Evolutionary conservation across 306 rosid species (phyloP).

Genomic region (Hylodesmum podocarpum): DNA sequence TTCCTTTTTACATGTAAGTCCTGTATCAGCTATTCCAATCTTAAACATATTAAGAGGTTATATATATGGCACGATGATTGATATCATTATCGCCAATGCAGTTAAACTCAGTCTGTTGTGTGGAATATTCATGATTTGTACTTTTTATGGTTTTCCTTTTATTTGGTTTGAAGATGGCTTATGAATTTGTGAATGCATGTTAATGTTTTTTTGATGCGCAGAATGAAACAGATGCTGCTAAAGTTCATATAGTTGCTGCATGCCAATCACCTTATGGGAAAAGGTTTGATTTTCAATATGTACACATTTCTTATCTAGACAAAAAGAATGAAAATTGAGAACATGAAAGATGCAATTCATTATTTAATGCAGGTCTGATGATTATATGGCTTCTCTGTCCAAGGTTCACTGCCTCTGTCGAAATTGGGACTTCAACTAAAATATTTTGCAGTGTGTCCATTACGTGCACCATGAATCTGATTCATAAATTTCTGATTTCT

Average conservation of each 20-base stretch:
- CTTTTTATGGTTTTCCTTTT: not conserved
- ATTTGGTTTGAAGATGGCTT: not conserved
- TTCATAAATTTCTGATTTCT: not conserved
- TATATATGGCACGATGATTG: not conserved
- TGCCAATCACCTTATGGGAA: slow-evolving; percentile 75
- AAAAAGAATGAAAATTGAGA: not conserved
- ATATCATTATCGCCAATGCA: not conserved
- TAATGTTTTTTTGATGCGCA: slow-evolving; percentile 31
- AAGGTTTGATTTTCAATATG: slow-evolving; percentile 51
- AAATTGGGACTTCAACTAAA: slow-evolving; percentile 56
- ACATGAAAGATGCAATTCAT: slow-evolving; percentile 22
- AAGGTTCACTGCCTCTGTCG: slow-evolving; percentile 83
- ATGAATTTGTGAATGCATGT: slow-evolving; percentile 1
- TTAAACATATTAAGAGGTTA: not conserved
- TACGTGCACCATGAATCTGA: not conserved
- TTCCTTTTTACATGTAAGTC: not conserved
- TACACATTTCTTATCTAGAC: not conserved
- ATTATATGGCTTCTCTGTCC: slow-evolving; percentile 89
- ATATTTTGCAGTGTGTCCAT: not conserved
- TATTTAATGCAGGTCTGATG: slow-evolving; percentile 68
- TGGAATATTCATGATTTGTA: slow-evolving; percentile 2
- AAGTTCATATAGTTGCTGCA: slow-evolving; percentile 69
- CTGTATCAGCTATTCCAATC: not conserved
- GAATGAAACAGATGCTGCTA: slow-evolving; percentile 63
- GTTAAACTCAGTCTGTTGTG: not conserved